Conservation (phyloP, 2,329 filamentous ascomycete species). For the Stachybotrys echinatus region DNA sequence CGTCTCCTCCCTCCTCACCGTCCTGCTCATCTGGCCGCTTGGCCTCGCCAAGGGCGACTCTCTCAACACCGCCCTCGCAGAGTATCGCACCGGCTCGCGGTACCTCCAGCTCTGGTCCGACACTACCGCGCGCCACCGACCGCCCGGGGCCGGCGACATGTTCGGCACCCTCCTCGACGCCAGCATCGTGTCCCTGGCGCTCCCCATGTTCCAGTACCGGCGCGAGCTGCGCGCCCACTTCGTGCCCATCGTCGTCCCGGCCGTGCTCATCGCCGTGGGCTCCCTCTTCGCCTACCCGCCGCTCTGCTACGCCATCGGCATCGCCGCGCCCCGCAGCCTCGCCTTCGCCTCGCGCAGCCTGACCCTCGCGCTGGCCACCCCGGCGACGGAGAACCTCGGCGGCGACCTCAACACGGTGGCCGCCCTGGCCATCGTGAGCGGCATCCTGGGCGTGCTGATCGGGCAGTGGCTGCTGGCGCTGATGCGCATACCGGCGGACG, state of each 20-base stretch:
- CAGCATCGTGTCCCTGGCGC: constrained; percentile 51
- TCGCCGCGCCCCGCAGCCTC: constrained; percentile 43
- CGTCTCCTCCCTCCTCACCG: constrained; percentile 46
- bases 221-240: constrained; percentile 50
- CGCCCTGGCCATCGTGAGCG: constrained; percentile 53
- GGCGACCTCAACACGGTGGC: constrained; percentile 52
- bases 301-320: constrained; percentile 49
- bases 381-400: constrained; percentile 49
- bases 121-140: constrained; percentile 8
- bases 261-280: constrained; percentile 42
- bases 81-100: constrained; percentile 46
- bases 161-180: constrained; percentile 51
- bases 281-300: constrained; percentile 54
- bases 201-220: constrained; percentile 58
- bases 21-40: constrained; percentile 48
- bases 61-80: constrained; percentile 34
- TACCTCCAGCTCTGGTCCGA: constrained; percentile 48
- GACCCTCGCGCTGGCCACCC: constrained; percentile 55
- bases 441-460: constrained; percentile 53
- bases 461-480: constrained; percentile 41
- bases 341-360: constrained; percentile 52
- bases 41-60: constrained; percentile 36
- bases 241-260: constrained; percentile 48
- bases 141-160: constrained; percentile 52
- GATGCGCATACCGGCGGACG: constrained; percentile 51